Percentiles rank a stretch among this genome's conserved stretches.
These are phyloP conservation scores for Lentinula detonsa DNA, from an alignment of 768 basidiomycete species.

Conservation along the genomic window DNA sequence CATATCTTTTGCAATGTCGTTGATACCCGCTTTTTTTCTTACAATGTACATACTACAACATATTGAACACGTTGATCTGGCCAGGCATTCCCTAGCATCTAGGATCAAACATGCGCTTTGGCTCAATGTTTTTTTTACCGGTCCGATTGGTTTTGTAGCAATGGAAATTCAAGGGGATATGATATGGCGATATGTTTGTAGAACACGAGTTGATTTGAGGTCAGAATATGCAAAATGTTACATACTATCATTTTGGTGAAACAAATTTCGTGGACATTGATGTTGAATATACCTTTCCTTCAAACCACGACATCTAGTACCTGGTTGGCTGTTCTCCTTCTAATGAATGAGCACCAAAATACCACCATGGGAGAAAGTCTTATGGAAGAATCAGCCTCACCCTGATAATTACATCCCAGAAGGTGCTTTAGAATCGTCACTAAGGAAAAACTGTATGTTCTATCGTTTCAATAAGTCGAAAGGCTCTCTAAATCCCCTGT, in stretches of 20 bases:
- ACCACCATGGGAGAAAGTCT: conserved; percentile 58
- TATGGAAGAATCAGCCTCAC: conserved; percentile 73
- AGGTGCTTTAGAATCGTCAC: conserved; percentile 66
- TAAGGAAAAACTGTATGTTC: conserved; percentile 71
- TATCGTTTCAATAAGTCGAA: background rate
- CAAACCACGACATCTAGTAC: background rate
- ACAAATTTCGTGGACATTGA: background rate
- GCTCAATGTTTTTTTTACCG: background rate
- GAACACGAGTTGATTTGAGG: background rate
- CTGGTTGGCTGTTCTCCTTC: background rate
- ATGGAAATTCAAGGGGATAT: background rate
- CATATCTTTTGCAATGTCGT: background rate
- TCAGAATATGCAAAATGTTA: background rate
- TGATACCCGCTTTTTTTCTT: background rate
- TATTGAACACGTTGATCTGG: background rate
- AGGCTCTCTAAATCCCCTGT: background rate
- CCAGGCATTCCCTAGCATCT: background rate
- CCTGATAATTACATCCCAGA: conserved; percentile 85
- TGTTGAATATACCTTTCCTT: background rate
- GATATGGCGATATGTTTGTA: background rate
- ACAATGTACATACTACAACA: background rate
- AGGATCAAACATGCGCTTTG: background rate
- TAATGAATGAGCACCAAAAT: conserved; percentile 16
- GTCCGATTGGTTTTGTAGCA: background rate
- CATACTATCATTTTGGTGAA: too few relatives aligned